Percentiles rank a stretch among this genome's conserved stretches.
Evolutionary conservation across 169 alveolate genomes (phyloP).

Genomic region (Babesia sp.): DNA sequence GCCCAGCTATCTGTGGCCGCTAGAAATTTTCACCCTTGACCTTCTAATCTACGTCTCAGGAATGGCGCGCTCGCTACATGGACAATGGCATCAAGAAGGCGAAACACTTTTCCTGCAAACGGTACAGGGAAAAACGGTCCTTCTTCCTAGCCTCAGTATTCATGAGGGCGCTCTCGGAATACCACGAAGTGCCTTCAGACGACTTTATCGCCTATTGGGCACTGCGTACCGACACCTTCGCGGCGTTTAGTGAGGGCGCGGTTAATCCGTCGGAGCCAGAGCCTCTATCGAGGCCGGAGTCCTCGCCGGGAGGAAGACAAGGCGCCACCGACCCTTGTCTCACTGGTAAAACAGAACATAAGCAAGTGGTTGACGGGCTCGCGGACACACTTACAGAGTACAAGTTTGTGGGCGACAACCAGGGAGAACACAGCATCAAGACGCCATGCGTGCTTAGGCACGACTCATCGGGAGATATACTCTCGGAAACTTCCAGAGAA

Average conservation of each 20-base stretch:
- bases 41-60: conserved; percentile 36
- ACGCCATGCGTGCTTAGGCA: conserved; percentile 32
- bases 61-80: conserved; percentile 69
- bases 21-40: background rate
- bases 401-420: background rate
- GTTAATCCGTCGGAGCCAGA: background rate
- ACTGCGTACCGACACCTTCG: conserved; percentile 19
- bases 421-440: background rate
- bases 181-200: conserved; percentile 30
- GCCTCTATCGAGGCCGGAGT: background rate
- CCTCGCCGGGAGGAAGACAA: background rate
- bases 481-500: conserved; percentile 24
- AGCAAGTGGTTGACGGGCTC: background rate
- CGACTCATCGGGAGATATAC: conserved; percentile 24
- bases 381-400: conserved; percentile 11
- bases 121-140: conserved; percentile 44
- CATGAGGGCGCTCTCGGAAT: conserved; percentile 36
- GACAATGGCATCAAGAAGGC: conserved; percentile 63
- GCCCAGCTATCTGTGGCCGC: background rate
- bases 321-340: background rate
- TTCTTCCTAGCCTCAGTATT: conserved; percentile 46
- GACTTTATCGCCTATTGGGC: conserved; percentile 48
- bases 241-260: conserved; percentile 12
- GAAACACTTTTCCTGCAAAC: conserved; percentile 60
- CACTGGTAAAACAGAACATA: background rate